These are phyloP conservation scores for Boletus speciosus DNA, from an alignment of 768 basidiomycete species.

Conservation along the genomic window DNA sequence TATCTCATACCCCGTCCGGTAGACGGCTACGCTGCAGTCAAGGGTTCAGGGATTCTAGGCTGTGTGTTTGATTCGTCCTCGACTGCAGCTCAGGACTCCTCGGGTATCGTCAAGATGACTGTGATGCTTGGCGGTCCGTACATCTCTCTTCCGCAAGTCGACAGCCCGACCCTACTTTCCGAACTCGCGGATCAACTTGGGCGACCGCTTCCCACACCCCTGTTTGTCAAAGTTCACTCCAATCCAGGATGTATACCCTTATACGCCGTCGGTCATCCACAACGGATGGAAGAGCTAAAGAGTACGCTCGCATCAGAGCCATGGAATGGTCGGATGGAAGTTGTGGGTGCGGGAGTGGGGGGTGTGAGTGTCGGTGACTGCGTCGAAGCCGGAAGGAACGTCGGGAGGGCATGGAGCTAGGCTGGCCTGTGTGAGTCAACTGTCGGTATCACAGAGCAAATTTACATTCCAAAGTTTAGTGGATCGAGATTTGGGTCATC, in stretches of 20 bases:
- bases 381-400: conserved; percentile 66
- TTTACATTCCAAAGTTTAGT: conserved; percentile 17
- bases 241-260: conserved; percentile 78
- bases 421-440: conserved; percentile 12
- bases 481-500: conserved; percentile 1
- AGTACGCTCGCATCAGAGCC: conserved; percentile 35
- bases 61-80: conserved; percentile 88
- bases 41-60: conserved; percentile 61
- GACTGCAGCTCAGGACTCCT: conserved; percentile 54
- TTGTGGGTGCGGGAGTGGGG: conserved; percentile 81
- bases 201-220: conserved; percentile 49
- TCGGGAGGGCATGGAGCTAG: conserved; percentile 41
- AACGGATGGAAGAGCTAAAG: conserved; percentile 61
- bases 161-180: conserved; percentile 21
- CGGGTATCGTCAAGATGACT: conserved; percentile 69
- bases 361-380: conserved; percentile 90
- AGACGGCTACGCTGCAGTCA: conserved; percentile 43
- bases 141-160: conserved; percentile 21
- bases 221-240: conserved; percentile 48
- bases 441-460: conserved; percentile 1
- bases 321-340: conserved; percentile 52
- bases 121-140: conserved; percentile 90
- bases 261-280: conserved; percentile 65
- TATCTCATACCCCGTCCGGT: conserved; percentile 85
- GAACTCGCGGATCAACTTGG: conserved; percentile 47